Conservation (phyloP, 179 eudicot genomes). For the Spinacia oleracea region DNA sequence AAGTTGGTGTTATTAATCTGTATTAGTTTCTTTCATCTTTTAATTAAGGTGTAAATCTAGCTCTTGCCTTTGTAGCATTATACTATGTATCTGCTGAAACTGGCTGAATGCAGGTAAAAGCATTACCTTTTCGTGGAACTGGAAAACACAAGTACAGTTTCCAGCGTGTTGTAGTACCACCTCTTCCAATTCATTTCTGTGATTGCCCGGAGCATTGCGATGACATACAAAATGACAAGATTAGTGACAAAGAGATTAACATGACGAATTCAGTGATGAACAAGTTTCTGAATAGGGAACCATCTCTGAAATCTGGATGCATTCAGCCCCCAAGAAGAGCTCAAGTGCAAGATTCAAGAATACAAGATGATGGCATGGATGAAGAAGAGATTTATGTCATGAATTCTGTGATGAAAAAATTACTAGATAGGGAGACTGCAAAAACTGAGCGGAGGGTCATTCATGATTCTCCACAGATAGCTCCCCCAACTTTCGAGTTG, state of each 20-base stretch:
- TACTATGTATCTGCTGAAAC: constrained; percentile 16
- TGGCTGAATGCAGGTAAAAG: constrained; percentile 54
- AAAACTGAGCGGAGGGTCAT: constrained; percentile 18
- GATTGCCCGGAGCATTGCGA: constrained; percentile 76
- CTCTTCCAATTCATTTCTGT: constrained; percentile 74
- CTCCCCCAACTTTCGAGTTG: constrained; percentile 19
- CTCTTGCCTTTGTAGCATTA: constrained; percentile 7
- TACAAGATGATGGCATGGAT: constrained; percentile 49
- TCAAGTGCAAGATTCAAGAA: constrained; percentile 22
- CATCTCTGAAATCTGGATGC: constrained; percentile 12
- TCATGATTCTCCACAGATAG: constrained; percentile 27
- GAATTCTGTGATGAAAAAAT: constrained; percentile 71
- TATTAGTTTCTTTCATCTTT: not conserved
- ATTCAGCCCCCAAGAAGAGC: constrained; percentile 2
- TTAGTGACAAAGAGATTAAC: constrained; percentile 50
- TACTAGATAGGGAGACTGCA: constrained; percentile 45
- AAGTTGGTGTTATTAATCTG: not conserved
- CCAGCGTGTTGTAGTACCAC: constrained; percentile 67
- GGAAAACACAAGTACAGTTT: constrained; percentile 99
- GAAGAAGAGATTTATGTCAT: constrained; percentile 78
- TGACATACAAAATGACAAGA: constrained; percentile 34
- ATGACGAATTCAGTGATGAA: constrained; percentile 52
- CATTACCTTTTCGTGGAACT: constrained; percentile 68
- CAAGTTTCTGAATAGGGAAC: constrained; percentile 42
- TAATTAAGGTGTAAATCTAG: not conserved